phyloP scores from a whole-genome alignment of 345 rosid genomes.

The Eutrema japonicum region DNA sequence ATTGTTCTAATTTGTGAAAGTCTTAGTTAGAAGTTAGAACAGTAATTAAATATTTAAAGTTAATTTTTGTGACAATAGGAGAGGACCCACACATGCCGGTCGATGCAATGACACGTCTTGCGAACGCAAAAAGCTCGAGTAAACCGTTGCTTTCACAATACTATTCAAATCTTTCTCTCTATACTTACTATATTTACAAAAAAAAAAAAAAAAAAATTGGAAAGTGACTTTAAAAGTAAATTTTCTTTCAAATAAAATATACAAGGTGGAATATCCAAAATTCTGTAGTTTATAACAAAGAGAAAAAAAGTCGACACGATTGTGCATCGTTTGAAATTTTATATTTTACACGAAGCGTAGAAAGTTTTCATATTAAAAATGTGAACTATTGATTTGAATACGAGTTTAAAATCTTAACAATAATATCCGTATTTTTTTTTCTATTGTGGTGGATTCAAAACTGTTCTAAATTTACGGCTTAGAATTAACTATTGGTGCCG shows the following conservation, averaged over 20 bases:
- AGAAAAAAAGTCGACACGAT: background rate
- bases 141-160: constrained; percentile 4
- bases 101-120: background rate
- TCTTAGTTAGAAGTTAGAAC: background rate
- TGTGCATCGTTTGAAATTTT: background rate
- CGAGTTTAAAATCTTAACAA: background rate
- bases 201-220: background rate
- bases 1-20: background rate
- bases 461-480: too few species aligned
- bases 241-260: too few species aligned
- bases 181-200: too few species aligned
- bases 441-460: too few species aligned
- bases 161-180: background rate
- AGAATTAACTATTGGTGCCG: too few species aligned
- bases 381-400: background rate
- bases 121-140: constrained; percentile 10
- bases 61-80: background rate
- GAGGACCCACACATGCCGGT: constrained; percentile 16
- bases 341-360: background rate
- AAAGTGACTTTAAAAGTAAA: constrained; percentile 4
- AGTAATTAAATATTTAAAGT: background rate
- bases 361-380: background rate
- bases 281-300: background rate
- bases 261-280: background rate
- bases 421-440: too few species aligned